phyloP scores from a whole-genome alignment of 805 yeast genomes.

The Wickerhamomyces bisporus region DNA sequence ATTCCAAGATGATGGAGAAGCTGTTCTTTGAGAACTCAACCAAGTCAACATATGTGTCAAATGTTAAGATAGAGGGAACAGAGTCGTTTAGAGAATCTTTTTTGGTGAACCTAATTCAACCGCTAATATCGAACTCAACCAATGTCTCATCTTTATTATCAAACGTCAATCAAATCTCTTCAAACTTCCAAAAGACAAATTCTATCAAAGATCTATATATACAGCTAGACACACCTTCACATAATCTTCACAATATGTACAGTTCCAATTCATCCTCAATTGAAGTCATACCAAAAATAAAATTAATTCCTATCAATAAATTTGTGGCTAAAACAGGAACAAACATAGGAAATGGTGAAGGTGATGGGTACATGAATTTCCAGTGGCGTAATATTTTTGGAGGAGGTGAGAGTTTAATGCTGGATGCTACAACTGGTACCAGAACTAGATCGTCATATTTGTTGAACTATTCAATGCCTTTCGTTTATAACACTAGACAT shows the following conservation, averaged over 20 bases:
- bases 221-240: constrained; percentile 19
- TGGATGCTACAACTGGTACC: constrained; percentile 57
- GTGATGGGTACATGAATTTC: constrained; percentile 84
- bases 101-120: constrained; percentile 40
- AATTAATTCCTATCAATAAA: constrained; percentile 51
- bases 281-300: constrained; percentile 26
- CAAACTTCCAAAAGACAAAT: constrained; percentile 38
- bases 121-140: constrained; percentile 34
- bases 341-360: constrained; percentile 94
- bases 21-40: constrained; percentile 27
- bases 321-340: constrained; percentile 91
- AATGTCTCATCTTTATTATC: constrained; percentile 37
- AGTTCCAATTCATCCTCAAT: constrained; percentile 8
- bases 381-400: constrained; percentile 60
- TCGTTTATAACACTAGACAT: constrained; percentile 26
- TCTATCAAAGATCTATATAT: constrained; percentile 39
- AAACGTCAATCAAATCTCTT: constrained; percentile 39
- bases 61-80: constrained; percentile 44
- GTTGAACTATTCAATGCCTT: constrained; percentile 47
- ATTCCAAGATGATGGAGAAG: constrained; percentile 25
- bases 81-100: constrained; percentile 42
- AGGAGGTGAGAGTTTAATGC: constrained; percentile 56
- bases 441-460: constrained; percentile 52
- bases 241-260: background rate
- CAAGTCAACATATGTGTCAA: constrained; percentile 38